phyloP scores from a whole-genome alignment of 257 asterid genomes.

The Petunia axillaris region DNA sequence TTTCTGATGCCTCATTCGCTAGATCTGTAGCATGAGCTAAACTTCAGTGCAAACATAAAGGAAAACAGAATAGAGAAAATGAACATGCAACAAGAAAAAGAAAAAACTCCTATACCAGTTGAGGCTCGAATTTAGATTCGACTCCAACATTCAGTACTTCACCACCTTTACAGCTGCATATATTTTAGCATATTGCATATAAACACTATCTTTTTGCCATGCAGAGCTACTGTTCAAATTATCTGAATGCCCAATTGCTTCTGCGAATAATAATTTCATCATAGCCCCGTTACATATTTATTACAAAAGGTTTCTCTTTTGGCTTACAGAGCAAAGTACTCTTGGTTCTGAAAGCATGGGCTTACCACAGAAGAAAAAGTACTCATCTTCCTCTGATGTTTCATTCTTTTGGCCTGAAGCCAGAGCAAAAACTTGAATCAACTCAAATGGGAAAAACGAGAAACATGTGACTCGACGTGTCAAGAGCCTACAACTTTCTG shows the following conservation, averaged over 20 bases:
- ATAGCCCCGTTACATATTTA: background rate
- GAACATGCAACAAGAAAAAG: too few relatives aligned
- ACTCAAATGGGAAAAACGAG: too few relatives aligned
- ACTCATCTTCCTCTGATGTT: background rate
- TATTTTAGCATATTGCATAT: background rate
- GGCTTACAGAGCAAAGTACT: background rate
- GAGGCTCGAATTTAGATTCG: too few relatives aligned
- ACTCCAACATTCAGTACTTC: background rate
- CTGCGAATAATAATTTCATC: background rate
- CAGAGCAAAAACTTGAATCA: too few relatives aligned
- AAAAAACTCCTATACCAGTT: too few relatives aligned
- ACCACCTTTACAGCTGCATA: background rate
- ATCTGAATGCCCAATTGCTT: conserved; percentile 2
- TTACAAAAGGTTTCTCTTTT: background rate
- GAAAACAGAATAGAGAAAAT: background rate
- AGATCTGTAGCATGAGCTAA: too few relatives aligned
- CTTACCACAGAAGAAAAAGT: conserved; percentile 5
- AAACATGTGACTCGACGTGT: too few relatives aligned
- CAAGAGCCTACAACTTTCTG: too few relatives aligned
- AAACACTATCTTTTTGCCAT: background rate
- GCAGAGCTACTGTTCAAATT: conserved; percentile 11
- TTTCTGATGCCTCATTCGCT: too few relatives aligned
- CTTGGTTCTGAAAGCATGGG: background rate
- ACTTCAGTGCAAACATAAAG: background rate
- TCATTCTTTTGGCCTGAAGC: conserved; percentile 7